Evolutionary conservation across 306 rosid genomes (phyloP), one percentile per base, ranked within the genome.

Genomic region (Prosopis cineraria): DNA sequence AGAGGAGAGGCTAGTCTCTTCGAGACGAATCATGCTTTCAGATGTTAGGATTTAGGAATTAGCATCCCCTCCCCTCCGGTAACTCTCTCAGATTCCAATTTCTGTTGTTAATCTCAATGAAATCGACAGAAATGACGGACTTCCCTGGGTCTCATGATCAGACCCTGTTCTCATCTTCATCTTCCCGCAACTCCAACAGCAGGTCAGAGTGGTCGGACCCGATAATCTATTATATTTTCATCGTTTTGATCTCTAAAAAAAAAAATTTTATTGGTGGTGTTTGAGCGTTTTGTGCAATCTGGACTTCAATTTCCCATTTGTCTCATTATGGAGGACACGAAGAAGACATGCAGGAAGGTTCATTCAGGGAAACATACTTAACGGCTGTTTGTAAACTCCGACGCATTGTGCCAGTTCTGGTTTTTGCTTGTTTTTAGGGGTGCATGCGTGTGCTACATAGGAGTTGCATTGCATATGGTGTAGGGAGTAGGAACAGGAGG

Each of bases 171-270:
- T 50, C 81, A 33, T 60, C 85, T 13, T 68, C 85, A 47, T 80
- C 86, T 63, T 82, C 85, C 27, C 19, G 44, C 39, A 73, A 70
- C 66, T 75, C 60, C 31, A 85, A 22, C 74, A 39, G 37, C 72
- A 70, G 90, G 93, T 89, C 31, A 72, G 82, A 77, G 70, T 71
- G 52, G 33, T 17, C 40, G 45, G 20, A 67, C 73, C 44, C 9
- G 27, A 60, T 16, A 14, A 5, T 66, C 68, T 41, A n/a, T 48
- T 75, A 12, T 0, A 27, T 74, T 39, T 27, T 5, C 29, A 11
- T 67, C 72, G 8, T 36, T 22, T 14, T 56, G n/a, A 4, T 10
- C 39, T 64, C 25, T 29, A 43, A 43, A 43, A 16, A 43, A 0
- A 12, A 3, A 14, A 1, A n/a, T 2, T 17, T 16, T 43, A 25